phyloP scores from a whole-genome alignment of 1,284 basidiomycete genomes.

The Pseudozyma sp. region DNA sequence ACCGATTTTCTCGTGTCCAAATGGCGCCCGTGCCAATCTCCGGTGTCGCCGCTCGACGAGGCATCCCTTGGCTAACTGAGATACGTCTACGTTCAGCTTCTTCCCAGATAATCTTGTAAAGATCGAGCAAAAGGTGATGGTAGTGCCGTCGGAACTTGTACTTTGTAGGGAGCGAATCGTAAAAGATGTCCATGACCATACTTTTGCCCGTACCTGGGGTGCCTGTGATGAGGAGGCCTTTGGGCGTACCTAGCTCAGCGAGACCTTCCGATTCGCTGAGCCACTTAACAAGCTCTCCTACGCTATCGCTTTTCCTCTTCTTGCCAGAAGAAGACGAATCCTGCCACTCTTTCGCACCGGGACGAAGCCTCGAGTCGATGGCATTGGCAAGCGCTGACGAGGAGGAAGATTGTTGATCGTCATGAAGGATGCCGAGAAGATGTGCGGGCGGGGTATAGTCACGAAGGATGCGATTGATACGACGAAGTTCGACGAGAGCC shows the following conservation, averaged over 20 bases:
- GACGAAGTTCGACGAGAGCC: constrained; percentile 75
- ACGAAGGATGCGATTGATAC: constrained; percentile 72
- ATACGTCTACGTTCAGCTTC: constrained; percentile 72
- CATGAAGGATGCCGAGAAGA: constrained; percentile 59
- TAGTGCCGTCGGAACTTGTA: constrained; percentile 78
- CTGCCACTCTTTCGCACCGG: constrained; percentile 16
- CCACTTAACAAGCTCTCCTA: constrained; percentile 72
- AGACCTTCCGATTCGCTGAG: constrained; percentile 76
- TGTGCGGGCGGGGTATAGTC: constrained; percentile 73
- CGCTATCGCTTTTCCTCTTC: constrained; percentile 41
- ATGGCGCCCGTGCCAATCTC: constrained; percentile 59
- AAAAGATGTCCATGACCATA: constrained; percentile 78
- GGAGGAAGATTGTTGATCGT: constrained; percentile 25
- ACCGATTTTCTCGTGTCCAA: constrained; percentile 68
- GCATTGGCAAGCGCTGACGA: constrained; percentile 29
- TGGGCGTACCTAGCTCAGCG: constrained; percentile 74
- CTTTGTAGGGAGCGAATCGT: constrained; percentile 74
- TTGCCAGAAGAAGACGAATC: constrained; percentile 29
- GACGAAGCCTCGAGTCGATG: constrained; percentile 27
- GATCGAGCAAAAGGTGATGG: constrained; percentile 77
- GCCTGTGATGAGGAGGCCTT: constrained; percentile 73
- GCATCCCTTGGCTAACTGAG: constrained; percentile 46
- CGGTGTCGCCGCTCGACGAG: constrained; percentile 46
- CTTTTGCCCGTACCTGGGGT: constrained; percentile 74
- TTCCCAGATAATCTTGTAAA: constrained; percentile 77